Evolutionary conservation across 805 yeast species (phyloP), one percentile per base, ranked within the genome.

Genomic region (Candida succiphila): DNA sequence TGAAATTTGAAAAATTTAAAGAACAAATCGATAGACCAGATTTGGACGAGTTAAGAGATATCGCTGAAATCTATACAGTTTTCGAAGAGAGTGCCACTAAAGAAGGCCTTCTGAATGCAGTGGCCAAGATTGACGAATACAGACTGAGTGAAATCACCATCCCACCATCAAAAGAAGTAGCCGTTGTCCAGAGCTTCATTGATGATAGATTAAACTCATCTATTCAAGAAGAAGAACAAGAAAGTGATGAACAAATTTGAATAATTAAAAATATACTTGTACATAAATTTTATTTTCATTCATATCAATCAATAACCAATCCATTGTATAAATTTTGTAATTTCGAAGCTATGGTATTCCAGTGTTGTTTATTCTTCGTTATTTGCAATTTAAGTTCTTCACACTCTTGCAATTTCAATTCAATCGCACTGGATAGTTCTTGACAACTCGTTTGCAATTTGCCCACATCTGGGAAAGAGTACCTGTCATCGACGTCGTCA

Each of bases 1-100:
- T 86, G 52, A 84, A 84, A 60, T 60, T 75, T 29, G 61, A 61
- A 38, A 72, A 74, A 46, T 78, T 70, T 41, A 43, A 41, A 16
- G 40, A 42, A 7, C 37, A 41, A 23, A 34, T 47, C 12, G 64
- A 50, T 8, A 48, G 60, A 17, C 61, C 60, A 22, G 74, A 75
- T 19, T 59, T 71, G 26, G 61, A 55, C 5, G 67, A 65, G 34
- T 64, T 63, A 16, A 49, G 55, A 35, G 61, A 59, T 38, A 51
- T 59, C 32, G 58, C 57, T 21, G 64, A 59, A 41, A 38, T 48
- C 13, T 58, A 54, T 37, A 51, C 59, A 3, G 42, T 59, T 13
- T 59, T 58, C 32, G 62, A 58, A 42, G 61, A 54, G 41, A 51
- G 55, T 32, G 58, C 61, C 20, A 50, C 60, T 16, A 37, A 38